phyloP scores from a whole-genome alignment of 495 filamentous ascomycete genomes.

The Aeminium ludgeri region DNA sequence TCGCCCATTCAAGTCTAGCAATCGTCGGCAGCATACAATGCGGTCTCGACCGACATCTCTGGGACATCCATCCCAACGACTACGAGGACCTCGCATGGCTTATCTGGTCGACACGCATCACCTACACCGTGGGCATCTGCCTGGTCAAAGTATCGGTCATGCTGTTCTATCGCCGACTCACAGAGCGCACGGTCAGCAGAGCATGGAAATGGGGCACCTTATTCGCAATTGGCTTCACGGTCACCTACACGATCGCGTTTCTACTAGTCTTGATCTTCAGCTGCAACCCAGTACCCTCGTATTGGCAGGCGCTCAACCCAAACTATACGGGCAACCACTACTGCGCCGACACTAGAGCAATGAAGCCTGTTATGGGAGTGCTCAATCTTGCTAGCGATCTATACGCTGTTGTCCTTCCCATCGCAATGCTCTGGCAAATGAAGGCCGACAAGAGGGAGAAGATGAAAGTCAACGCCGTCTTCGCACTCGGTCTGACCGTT shows the following conservation, averaged over 20 bases:
- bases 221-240: slow-evolving; percentile 10
- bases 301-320: slow-evolving; percentile 16
- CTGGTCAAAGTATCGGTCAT: slow-evolving; percentile 20
- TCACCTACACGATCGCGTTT: slow-evolving; percentile 14
- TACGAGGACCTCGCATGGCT: slow-evolving; percentile 3
- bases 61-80: slow-evolving; percentile 13
- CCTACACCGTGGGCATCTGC: slow-evolving; percentile 18
- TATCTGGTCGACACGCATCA: slow-evolving; percentile 18
- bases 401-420: slow-evolving; percentile 20
- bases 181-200: slow-evolving; percentile 11
- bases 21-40: slow-evolving; percentile 3
- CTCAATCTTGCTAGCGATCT: slow-evolving; percentile 14
- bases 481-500: slow-evolving; percentile 7
- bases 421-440: slow-evolving; percentile 13
- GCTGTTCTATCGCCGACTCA: slow-evolving; percentile 19
- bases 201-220: slow-evolving; percentile 12
- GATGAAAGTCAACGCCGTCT: slow-evolving; percentile 7
- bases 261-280: slow-evolving; percentile 13
- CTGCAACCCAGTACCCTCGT: slow-evolving; percentile 16
- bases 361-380: slow-evolving; percentile 14
- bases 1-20: slow-evolving; percentile 1
- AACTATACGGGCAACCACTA: slow-evolving; percentile 6
- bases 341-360: slow-evolving; percentile 13
- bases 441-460: slow-evolving; percentile 5
- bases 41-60: slow-evolving; percentile 20